Evolutionary conservation across 2,329 filamentous ascomycete species (phyloP), one percentile per base, ranked within the genome.

Genomic region (Eutypella sp.): DNA sequence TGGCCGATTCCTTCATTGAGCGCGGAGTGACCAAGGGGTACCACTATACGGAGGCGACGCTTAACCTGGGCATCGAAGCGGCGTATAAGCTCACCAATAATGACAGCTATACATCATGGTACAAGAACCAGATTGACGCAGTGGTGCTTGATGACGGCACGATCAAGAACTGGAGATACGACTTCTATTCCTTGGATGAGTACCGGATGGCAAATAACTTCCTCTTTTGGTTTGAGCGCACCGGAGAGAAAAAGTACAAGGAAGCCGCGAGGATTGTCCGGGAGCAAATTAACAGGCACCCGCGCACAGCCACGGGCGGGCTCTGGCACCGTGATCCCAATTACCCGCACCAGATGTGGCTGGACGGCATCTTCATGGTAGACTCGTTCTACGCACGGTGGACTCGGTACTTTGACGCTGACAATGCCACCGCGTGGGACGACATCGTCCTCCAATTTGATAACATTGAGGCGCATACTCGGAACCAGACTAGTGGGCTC

Each of bases 301-400:
- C 71, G 5, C 64, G 74, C 23, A 78, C 70, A 0, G 57, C 68
- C 0, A 55, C 62, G 1, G 75, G 74, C 11, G 75, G 74, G 1
- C 74, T 78, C 64, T 78, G 73, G 73, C 74, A 78, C 51, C 64
- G 68, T 5, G 61, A 66, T 67, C 69, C 4, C 64, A 64, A 40
- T 7, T 49, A 49, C 24, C 47, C 43, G 24, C 29, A 46, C 29
- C 47, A 36, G 33, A 36, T 76, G 73, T 77, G 75, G 74, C 64
- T 78, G 0, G 73, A 76, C 19, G 33, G 33, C 10, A 36, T 36
- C 13, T 36, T 20, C 16, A 73, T 73, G 70, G 66, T 67, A 1
- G 65, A 67, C 24, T 55, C 57, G 1, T 69, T 68, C 51, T 69
- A 67, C 24, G 64, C 67, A 5, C 51, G 53, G 13, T 70, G 64